Evolutionary conservation across 2,329 filamentous ascomycete genomes (phyloP).

Genomic region (Epichloe coenophiala): DNA sequence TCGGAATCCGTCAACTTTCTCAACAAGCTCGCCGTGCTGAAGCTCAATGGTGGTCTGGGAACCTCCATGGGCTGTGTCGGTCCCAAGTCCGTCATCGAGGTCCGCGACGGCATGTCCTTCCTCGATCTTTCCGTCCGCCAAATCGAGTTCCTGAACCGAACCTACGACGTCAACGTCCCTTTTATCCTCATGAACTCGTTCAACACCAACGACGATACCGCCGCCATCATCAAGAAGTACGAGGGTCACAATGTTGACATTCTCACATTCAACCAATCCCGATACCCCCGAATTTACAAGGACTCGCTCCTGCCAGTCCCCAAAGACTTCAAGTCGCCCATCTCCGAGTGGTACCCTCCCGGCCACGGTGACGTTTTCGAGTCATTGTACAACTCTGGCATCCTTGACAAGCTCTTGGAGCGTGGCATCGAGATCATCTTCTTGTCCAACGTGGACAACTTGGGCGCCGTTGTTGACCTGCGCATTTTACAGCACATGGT

Average conservation of each 20-base stretch:
- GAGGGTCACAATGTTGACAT: conserved; percentile 99
- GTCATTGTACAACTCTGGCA: conserved; percentile 97
- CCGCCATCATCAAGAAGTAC: conserved; percentile 99
- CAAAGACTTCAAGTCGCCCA: conserved; percentile 74
- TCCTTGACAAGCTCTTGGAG: conserved; percentile 89
- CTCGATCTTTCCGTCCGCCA: conserved; percentile 95
- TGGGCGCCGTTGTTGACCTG: conserved; percentile 93
- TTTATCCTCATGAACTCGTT: conserved; percentile 99
- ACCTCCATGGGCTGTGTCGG: conserved; percentile 99
- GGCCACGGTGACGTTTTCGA: conserved; percentile 99
- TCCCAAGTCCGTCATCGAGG: conserved; percentile 98
- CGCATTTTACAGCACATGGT: conserved; percentile 99
- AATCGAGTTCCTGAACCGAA: conserved; percentile 98
- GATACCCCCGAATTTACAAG: conserved; percentile 95
- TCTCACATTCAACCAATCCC: conserved; percentile 98
- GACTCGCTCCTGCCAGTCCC: conserved; percentile 94
- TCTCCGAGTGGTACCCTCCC: conserved; percentile 96
- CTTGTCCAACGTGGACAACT: conserved; percentile 97
- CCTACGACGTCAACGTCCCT: conserved; percentile 91
- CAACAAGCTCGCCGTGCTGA: conserved; percentile 94
- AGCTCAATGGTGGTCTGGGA: conserved; percentile 98
- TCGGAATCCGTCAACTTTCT: conserved; percentile 86
- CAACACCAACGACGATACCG: conserved; percentile 97
- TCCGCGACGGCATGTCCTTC: conserved; percentile 99
- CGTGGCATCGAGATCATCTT: conserved; percentile 96